These are phyloP conservation scores for Solanum chilense DNA, from an alignment of 257 asterid genomes.

Conservation along the genomic window DNA sequence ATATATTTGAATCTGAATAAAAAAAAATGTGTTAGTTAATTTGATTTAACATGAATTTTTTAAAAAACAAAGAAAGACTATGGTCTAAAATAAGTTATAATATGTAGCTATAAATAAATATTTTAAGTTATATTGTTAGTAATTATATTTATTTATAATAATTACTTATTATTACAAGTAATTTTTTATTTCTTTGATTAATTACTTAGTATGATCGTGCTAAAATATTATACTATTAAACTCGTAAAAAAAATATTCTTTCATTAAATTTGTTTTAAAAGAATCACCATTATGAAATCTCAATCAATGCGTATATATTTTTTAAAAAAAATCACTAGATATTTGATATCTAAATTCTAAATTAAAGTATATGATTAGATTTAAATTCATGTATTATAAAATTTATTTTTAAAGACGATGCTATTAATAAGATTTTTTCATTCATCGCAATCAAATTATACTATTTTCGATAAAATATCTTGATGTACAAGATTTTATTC, in stretches of 20 bases:
- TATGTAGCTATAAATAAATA: too few species aligned
- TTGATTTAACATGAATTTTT: too few species aligned
- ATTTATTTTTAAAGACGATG: not conserved
- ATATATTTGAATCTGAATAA: too few species aligned
- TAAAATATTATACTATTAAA: not conserved
- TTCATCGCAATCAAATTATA: not conserved
- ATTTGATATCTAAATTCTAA: not conserved
- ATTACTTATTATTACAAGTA: too few species aligned
- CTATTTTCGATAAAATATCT: not conserved
- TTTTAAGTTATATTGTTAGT: too few species aligned
- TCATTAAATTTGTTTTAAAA: too few species aligned
- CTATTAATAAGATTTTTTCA: not conserved
- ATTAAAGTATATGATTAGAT: not conserved
- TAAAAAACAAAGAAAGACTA: rapidly evolving
- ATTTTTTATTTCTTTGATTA: not conserved
- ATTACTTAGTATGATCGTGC: too few species aligned
- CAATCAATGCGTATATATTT: not conserved
- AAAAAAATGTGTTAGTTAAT: too few species aligned
- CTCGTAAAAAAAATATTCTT: not conserved
- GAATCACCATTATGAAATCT: not conserved
- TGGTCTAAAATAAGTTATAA: too few species aligned
- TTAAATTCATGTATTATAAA: not conserved
- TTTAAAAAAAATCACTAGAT: not conserved
- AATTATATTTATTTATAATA: too few species aligned
- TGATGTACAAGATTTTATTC: not conserved